Evolutionary conservation across 768 basidiomycete genomes (phyloP).

Genomic region (Mycena filopes): DNA sequence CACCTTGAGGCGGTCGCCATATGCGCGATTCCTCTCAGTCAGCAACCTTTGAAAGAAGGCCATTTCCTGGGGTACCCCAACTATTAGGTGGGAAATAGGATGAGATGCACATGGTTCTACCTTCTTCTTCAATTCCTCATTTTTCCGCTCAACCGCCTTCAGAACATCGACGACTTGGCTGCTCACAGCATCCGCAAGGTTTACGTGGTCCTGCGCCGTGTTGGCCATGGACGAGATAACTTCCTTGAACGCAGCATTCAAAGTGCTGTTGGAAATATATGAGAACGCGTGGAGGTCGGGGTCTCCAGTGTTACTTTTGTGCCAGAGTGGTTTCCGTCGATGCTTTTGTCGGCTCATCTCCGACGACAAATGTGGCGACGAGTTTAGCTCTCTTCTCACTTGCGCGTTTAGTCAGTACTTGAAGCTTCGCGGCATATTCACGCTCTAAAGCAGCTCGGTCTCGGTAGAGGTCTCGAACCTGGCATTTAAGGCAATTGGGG

Average conservation of each 20-base stretch:
- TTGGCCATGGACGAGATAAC: conserved; percentile 70
- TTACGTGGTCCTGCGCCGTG: conserved; percentile 75
- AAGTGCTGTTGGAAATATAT: conserved; percentile 59
- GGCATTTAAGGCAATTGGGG: conserved; percentile 5
- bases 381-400: conserved; percentile 76
- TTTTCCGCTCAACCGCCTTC: conserved; percentile 65
- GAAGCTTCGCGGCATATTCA: conserved; percentile 81
- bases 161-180: conserved; percentile 74
- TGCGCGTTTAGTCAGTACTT: conserved; percentile 71
- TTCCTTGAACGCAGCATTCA: conserved; percentile 76
- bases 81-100: conserved; percentile 17
- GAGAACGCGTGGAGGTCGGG: conserved; percentile 6
- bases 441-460: conserved; percentile 77
- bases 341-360: conserved; percentile 72
- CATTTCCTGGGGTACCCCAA: conserved; percentile 59
- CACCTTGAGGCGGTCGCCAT: conserved; percentile 78
- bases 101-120: conserved; percentile 43
- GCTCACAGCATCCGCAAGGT: conserved; percentile 69
- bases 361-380: conserved; percentile 65
- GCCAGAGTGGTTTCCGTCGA: conserved; percentile 63
- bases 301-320: conserved; percentile 58
- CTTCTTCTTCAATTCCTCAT: conserved; percentile 77
- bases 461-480: conserved; percentile 81
- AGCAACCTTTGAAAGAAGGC: conserved; percentile 78
- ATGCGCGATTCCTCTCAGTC: conserved; percentile 74